These are phyloP conservation scores for Paxillus involutus DNA, from an alignment of 768 basidiomycete species.

Conservation along the genomic window DNA sequence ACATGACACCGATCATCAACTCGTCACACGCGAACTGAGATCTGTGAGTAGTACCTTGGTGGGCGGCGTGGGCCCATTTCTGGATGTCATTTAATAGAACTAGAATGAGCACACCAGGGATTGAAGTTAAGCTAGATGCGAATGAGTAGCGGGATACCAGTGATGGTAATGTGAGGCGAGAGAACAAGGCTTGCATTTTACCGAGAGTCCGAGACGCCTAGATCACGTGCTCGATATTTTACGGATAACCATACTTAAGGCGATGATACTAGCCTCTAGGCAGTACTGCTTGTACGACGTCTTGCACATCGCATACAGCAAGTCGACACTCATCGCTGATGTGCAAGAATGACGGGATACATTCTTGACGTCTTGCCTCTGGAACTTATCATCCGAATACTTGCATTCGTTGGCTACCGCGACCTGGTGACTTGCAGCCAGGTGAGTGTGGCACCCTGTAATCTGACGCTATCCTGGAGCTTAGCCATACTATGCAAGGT, in stretches of 20 bases:
- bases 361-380: slow-evolving; percentile 19
- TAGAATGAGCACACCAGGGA: not conserved
- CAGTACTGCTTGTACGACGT: no score
- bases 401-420: slow-evolving; percentile 19
- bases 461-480: not conserved
- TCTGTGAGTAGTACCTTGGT: slow-evolving; percentile 31
- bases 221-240: not conserved
- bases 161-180: slow-evolving; percentile 1
- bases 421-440: slow-evolving; percentile 28
- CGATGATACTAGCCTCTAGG: no score
- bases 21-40: not conserved
- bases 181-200: not conserved
- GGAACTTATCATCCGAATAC: slow-evolving; percentile 25
- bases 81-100: slow-evolving; percentile 24
- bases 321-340: no score
- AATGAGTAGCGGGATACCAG: not conserved
- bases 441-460: slow-evolving; percentile 12
- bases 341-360: not conserved
- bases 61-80: slow-evolving; percentile 19
- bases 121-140: not conserved
- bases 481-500: slow-evolving; percentile 25
- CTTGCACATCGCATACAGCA: no score
- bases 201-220: not conserved
- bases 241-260: no score
- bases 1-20: not conserved